These are phyloP conservation scores for Carex scoparia DNA, from an alignment of 176 grass and related monocot species.

Conservation along the genomic window DNA sequence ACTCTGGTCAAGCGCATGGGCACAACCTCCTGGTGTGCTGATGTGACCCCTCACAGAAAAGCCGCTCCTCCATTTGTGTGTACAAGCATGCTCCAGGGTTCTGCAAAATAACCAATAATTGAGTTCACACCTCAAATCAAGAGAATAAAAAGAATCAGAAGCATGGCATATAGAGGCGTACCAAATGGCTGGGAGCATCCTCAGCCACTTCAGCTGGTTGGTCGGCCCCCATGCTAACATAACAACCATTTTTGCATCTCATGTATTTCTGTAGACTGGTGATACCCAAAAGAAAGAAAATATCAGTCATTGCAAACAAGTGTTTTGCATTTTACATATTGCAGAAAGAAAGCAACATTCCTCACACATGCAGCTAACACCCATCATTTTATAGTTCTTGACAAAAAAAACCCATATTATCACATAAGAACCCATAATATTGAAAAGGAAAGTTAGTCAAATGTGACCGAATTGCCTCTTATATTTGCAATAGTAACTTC, in stretches of 20 bases:
- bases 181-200: conserved; percentile 72
- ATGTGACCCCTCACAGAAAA: conserved; percentile 80
- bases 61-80: conserved; percentile 65
- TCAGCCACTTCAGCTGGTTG: conserved; percentile 90
- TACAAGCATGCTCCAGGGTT: conserved; percentile 83
- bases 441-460: neutral
- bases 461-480: neutral
- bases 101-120: conserved; percentile 37
- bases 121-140: neutral
- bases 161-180: conserved; percentile 21
- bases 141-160: neutral
- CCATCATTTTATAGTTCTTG: neutral
- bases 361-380: neutral
- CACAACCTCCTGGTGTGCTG: conserved; percentile 81
- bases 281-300: conserved; percentile 2
- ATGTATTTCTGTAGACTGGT: conserved; percentile 92
- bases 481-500: neutral
- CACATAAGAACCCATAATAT: neutral
- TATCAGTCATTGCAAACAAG: neutral
- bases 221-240: conserved; percentile 67
- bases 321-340: neutral
- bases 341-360: neutral
- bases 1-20: conserved; percentile 58
- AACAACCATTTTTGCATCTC: conserved; percentile 90
- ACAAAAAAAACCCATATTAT: neutral